Evolutionary conservation across 768 basidiomycete genomes (phyloP).

Genomic region (Tephrocybe sp.): DNA sequence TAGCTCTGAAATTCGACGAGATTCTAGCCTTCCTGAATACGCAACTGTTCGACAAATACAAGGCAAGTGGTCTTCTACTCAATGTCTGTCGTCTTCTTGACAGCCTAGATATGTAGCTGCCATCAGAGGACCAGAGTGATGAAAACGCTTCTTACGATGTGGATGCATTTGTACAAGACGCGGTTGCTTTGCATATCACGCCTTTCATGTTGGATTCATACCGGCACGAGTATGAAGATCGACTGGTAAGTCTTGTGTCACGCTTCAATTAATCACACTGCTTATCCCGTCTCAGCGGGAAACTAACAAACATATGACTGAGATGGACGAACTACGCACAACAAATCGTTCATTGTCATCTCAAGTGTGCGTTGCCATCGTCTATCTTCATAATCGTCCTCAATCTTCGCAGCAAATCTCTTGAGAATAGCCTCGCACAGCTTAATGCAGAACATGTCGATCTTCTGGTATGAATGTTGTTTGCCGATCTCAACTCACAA

Average conservation of each 20-base stretch:
- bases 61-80: conserved; percentile 27
- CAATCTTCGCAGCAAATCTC: conserved; percentile 56
- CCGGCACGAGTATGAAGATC: conserved; percentile 85
- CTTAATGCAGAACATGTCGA: conserved; percentile 83
- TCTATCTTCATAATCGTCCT: neutral
- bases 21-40: conserved; percentile 83
- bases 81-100: neutral
- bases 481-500: neutral
- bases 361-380: conserved; percentile 66
- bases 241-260: conserved; percentile 40
- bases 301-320: conserved; percentile 79
- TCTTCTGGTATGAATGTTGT: conserved; percentile 49
- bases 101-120: conserved; percentile 21
- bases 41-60: conserved; percentile 81
- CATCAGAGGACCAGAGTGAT: conserved; percentile 25
- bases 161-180: conserved; percentile 86
- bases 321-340: conserved; percentile 81
- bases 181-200: conserved; percentile 82
- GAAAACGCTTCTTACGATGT: conserved; percentile 53
- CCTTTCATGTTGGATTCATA: conserved; percentile 95
- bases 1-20: conserved; percentile 88
- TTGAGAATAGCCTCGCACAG: conserved; percentile 79
- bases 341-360: conserved; percentile 72
- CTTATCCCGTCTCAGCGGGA: conserved; percentile 40
- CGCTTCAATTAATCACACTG: neutral